Base-by-base conservation (phyloP, 2,329 filamentous ascomycete genomes). In the Biscogniauxia mediterranea region DNA sequence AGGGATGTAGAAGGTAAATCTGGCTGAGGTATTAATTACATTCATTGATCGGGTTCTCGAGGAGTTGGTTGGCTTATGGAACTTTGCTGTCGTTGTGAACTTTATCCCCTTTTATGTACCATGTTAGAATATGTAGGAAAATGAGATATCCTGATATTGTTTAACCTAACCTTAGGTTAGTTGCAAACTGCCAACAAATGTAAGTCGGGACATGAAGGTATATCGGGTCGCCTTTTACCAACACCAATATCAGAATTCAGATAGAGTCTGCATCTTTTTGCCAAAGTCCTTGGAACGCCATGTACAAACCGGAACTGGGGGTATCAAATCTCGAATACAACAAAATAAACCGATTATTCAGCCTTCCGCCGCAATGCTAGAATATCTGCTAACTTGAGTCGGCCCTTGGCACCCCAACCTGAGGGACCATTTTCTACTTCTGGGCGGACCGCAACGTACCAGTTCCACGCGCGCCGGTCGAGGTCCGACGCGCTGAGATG, bases 401-500 rank as follows among this genome's bases (percentile, higher is more conserved):
- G 78, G 1, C 90, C 91, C 74, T 94, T 95, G 13, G 89, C 90
- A 26, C 92, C 92, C 92, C 92, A 96, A 1, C 93, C 92, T 20
- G 86, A 85, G 54, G 85, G 85, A 0, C 92, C 93, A 60, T 81
- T 77, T 61, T 90, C 87, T 2, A 96, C 89, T 20, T 91, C 88
- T 0, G 92, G 92, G 64, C 93, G 81, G 20, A 93, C 86, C 21
- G 84, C 82, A 1, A 89, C 80, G 75, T 96, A 96, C 92, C 92
- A 96, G 11, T 79, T 79, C 91, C 92, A 96, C 19, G 91, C 90
- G 61, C 87, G 84, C 63, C 83, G 82, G 71, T 96, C 91, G 57
- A 96, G 78, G 69, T 96, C 91, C 17, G 83, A 80, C 3, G 78
- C 76, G 25, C 76, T 81, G 38, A 96, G 73, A 28, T 85, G 81